Evolutionary conservation across 2,329 filamentous ascomycete species (phyloP).

Genomic region (Metarhizium humberi): DNA sequence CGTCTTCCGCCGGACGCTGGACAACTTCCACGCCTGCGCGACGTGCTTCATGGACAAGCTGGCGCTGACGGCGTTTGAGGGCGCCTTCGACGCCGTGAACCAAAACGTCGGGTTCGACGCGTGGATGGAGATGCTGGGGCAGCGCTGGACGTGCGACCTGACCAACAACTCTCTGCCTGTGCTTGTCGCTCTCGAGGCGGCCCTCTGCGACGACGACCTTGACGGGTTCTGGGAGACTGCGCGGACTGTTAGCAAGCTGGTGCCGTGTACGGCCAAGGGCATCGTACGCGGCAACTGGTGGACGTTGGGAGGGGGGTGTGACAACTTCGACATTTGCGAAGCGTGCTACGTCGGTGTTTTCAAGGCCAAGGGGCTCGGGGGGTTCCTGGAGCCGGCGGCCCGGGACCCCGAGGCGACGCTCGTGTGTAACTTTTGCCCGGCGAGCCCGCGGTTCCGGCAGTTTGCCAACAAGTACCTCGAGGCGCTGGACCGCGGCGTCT

Average conservation of each 20-base stretch:
- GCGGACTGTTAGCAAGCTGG: conserved; percentile 12
- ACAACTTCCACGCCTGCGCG: conserved; percentile 21
- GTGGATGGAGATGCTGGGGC: conserved; percentile 13
- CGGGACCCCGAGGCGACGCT: conserved; percentile 11
- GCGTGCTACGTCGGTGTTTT: conserved; percentile 23
- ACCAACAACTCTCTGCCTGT: conserved; percentile 13
- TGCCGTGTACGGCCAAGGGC: conserved; percentile 18
- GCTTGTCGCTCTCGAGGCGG: conserved; percentile 15
- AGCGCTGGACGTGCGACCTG: conserved; percentile 17
- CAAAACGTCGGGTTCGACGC: conserved; percentile 13
- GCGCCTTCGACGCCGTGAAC: conserved; percentile 16
- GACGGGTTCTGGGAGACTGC: conserved; percentile 17
- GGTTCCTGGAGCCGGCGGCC: conserved; percentile 19
- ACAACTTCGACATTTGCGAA: conserved; percentile 20
- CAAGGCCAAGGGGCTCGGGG: conserved; percentile 13
- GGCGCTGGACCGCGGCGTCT: conserved; percentile 21
- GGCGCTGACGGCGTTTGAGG: conserved; percentile 17
- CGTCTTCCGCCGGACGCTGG: conserved; percentile 12
- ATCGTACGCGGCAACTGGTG: conserved; percentile 25
- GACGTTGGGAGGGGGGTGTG: conserved; percentile 16
- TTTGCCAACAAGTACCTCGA: conserved; percentile 19
- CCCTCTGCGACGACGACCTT: conserved; percentile 16
- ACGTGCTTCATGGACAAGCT: conserved; percentile 26
- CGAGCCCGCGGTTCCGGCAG: conserved; percentile 13
- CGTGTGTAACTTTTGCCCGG: conserved; percentile 21